phyloP scores from a whole-genome alignment of 164 flowering plant species.

The Cinnamomum micranthum region DNA sequence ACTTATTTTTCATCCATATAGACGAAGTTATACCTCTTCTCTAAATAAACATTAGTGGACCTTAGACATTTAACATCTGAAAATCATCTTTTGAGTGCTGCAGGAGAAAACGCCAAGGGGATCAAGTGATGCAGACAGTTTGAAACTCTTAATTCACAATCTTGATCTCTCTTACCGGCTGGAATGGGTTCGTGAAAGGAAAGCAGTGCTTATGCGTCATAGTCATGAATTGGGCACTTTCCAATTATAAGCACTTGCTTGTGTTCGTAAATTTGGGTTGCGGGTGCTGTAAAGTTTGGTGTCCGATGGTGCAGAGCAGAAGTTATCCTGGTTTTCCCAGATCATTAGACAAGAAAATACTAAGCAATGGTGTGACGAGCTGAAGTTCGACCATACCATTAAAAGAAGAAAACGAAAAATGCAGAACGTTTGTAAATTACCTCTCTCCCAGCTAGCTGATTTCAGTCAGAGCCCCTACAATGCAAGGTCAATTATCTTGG shows the following conservation, averaged over 20 bases:
- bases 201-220: conserved; percentile 55
- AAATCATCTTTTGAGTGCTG: conserved; percentile 13
- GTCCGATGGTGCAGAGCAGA: not conserved
- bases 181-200: conserved; percentile 64
- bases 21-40: not conserved
- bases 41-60: not conserved
- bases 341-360: too few species aligned
- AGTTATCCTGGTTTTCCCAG: not conserved
- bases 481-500: not conserved
- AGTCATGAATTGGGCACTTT: conserved; percentile 68
- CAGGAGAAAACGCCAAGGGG: conserved; percentile 40
- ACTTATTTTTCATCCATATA: not conserved
- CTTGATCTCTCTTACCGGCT: conserved; percentile 82
- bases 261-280: not conserved
- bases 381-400: not conserved
- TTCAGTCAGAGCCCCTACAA: not conserved
- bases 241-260: conserved; percentile 33
- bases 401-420: not conserved
- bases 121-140: conserved; percentile 38
- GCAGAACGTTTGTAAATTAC: not conserved
- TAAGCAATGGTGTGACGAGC: too few species aligned
- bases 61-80: not conserved
- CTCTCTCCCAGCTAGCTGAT: not conserved
- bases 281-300: not conserved
- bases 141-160: conserved; percentile 58